phyloP scores from a whole-genome alignment of 2,329 filamentous ascomycete species.

The Laburnicola sp. region DNA sequence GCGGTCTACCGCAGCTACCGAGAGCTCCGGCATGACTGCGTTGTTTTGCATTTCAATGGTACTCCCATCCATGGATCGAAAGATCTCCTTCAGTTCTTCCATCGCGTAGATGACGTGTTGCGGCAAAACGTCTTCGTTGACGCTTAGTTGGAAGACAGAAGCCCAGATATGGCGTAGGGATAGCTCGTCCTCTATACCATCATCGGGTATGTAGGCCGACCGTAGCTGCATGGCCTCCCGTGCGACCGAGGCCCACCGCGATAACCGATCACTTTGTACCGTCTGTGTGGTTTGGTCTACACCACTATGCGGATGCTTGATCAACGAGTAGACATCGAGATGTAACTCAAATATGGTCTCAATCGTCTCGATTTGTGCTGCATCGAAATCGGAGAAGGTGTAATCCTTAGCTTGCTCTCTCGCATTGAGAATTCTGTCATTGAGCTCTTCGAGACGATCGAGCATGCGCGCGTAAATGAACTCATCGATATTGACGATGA shows the following conservation, averaged over 20 bases:
- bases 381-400: slow-evolving; percentile 34
- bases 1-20: slow-evolving; percentile 77
- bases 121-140: slow-evolving; percentile 59
- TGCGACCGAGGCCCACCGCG: slow-evolving; percentile 63
- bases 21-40: slow-evolving; percentile 83
- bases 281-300: slow-evolving; percentile 56
- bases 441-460: slow-evolving; percentile 37
- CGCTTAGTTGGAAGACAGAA: slow-evolving; percentile 63
- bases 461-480: slow-evolving; percentile 52
- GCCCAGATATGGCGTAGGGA: slow-evolving; percentile 68
- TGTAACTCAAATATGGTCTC: slow-evolving; percentile 69
- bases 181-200: slow-evolving; percentile 45
- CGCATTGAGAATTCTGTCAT: slow-evolving; percentile 30
- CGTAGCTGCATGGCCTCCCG: slow-evolving; percentile 56
- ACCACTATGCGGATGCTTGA: slow-evolving; percentile 63
- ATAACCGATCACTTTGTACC: slow-evolving; percentile 61
- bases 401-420: slow-evolving; percentile 19
- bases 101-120: slow-evolving; percentile 65
- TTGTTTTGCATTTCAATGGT: slow-evolving; percentile 76
- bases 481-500: slow-evolving; percentile 59
- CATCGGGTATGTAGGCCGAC: slow-evolving; percentile 24
- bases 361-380: slow-evolving; percentile 55
- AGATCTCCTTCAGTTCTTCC: slow-evolving; percentile 61
- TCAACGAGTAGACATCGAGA: slow-evolving; percentile 66
- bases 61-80: slow-evolving; percentile 54